Percentiles rank a stretch among this genome's conserved stretches.
Conservation (phyloP, 2,329 filamentous ascomycete genomes). For the Sporothrix brasiliensis region DNA sequence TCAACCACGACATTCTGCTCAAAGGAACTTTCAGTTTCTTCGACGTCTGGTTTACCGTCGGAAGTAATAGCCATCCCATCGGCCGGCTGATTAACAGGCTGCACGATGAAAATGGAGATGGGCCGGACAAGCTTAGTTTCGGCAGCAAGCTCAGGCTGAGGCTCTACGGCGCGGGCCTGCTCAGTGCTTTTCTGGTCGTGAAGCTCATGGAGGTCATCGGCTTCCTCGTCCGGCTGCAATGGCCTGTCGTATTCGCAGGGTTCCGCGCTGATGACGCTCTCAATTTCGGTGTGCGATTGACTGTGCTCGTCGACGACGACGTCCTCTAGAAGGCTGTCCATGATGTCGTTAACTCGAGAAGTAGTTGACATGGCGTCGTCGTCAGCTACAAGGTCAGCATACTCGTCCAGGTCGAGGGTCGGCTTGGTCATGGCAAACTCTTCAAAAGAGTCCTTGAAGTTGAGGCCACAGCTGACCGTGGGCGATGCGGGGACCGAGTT, state of each 20-base stretch:
- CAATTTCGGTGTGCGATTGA: not conserved
- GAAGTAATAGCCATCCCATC: not conserved
- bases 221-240: not conserved
- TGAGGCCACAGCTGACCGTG: not conserved
- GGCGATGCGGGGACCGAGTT: not conserved
- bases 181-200: not conserved
- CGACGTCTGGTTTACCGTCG: not conserved
- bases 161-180: not conserved
- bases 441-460: conserved; percentile 23
- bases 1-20: not conserved
- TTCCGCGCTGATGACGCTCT: not conserved
- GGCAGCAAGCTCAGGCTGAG: not conserved
- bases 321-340: not conserved
- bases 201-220: not conserved
- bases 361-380: not conserved
- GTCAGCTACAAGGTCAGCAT: not conserved
- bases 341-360: not conserved
- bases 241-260: not conserved
- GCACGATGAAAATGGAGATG: not conserved
- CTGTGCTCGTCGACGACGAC: not conserved
- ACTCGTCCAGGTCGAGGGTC: conserved; percentile 23
- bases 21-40: not conserved
- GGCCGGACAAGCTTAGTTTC: not conserved
- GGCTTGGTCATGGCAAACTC: conserved; percentile 31
- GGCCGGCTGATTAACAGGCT: not conserved